Base-by-base conservation (phyloP, 805 yeast species). In the Clavispora phyllophila region DNA sequence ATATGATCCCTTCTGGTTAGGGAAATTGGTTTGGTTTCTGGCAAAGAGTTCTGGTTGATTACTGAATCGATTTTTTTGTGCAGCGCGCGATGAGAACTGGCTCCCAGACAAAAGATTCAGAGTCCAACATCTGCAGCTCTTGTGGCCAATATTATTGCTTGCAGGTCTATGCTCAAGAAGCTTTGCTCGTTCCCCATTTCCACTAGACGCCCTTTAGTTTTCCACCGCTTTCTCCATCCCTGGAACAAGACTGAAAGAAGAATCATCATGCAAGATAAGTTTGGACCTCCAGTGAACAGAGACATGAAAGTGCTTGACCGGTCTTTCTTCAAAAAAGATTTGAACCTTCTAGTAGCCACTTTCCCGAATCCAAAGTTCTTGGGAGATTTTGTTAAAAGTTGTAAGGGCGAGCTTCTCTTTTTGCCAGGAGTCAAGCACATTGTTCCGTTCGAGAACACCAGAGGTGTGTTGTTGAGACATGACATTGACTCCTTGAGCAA, bases 341-440 rank as follows among this genome's bases (percentile, higher is more conserved):
- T 86, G 12, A 74, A 78, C 1, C 65, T 88, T 17, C 77, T 86
- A 51, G 84, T 81, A 22, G 88, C 90, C 0, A 64, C 69, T 39
- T 79, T 91, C 54, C 80, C 82, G 4, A 81, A 89, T 42, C 87
- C 91, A 1, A 75, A 46, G 56, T 66, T 49, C 44, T 70, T 88
- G 24, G 81, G 87, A 5, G 54, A 55, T 2, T 82, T 89, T 58
- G 75, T 81, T n/a, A 83, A 81, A 54, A 52, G 61, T 3, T 75
- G 77, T 57, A 72, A 75, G 40, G 56, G 62, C 9, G 93, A 84
- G 50, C 68, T 87, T n/a, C 63, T 91, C 23, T 76, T 78, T 47
- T 55, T 86, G n/a, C 86, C 87, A 13, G 76, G 85, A 5, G 67
- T 87, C 6, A 79, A 87, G 17, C 85, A 83, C 46, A 80, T 90